Base-by-base conservation (phyloP, 495 filamentous ascomycete species). In the Penicilliopsis zonata region DNA sequence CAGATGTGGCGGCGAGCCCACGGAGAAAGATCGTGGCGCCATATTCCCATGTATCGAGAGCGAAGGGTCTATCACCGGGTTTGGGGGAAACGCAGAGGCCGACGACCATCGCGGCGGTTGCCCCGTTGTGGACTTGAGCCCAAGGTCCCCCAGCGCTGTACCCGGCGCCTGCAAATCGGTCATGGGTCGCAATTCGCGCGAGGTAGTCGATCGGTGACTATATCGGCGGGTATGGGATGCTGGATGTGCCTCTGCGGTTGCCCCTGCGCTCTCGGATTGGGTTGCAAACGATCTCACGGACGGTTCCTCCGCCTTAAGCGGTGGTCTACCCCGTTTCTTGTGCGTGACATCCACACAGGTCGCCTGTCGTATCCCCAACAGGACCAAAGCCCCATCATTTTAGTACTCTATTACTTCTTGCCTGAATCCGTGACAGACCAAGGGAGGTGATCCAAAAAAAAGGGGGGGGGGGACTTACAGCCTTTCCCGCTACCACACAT, bases 281-380 rank as follows among this genome's bases (percentile, higher is more conserved):
- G 55, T 34, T 21, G 54, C 42, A 33, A 56, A 61, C 12, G 58
- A 36, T 33, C 56, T 47, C 8, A 63, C 40, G 7, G 59, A 53
- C 10, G 59, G 50, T 20, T 74, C 69, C 32, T 95, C 90, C 45
- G 94, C 86, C 49, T 88, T 80, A 46, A 98, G 65, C 31, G 90
- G 79, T 43, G 90, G 90, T 35, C 90, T 70, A 13, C 90, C 90
- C 38, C 90, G 69, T 52, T 95, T 96, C 59, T 95, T 98, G 57
- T 96, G 88, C 43, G 87, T 85, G 14, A 96, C 86, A 54, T 98
- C 90, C 31, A 86, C 67, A 43, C 88, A 96, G n/a, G 81, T 72
- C 32, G 86, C 80, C 70, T 94, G 57, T 41, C 35, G 47, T 19
- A 27, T 5, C n/a, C 25, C 5, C n/a, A n/a, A n/a, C n/a, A 41